These are phyloP conservation scores for Hymenoscyphus scutula DNA, from an alignment of 2,329 filamentous ascomycete genomes.

Conservation along the genomic window DNA sequence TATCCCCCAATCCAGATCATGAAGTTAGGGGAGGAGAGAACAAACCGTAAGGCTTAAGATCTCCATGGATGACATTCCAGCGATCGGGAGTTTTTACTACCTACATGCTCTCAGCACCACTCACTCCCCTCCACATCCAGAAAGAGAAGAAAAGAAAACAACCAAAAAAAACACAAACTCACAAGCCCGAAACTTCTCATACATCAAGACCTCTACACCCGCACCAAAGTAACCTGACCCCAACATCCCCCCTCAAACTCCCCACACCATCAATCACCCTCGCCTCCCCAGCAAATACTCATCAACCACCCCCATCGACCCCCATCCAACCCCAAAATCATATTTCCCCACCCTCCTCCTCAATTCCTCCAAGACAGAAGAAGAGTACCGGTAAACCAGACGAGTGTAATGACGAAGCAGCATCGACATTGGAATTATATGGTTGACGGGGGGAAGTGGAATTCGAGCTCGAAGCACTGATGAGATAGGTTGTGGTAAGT, in stretches of 20 bases:
- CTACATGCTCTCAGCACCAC: slow-evolving; percentile 6
- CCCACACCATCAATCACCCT: no score
- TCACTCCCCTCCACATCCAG: not conserved
- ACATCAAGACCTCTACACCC: slow-evolving; percentile 23
- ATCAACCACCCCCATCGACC: slow-evolving; percentile 8
- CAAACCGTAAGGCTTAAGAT: slow-evolving; percentile 23
- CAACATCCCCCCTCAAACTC: slow-evolving; percentile 17
- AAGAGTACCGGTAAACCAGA: not conserved
- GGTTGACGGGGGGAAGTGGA: no score
- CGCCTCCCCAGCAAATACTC: slow-evolving; percentile 14
- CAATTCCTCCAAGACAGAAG: not conserved
- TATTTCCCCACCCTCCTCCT: slow-evolving; percentile 21
- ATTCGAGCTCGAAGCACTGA: not conserved
- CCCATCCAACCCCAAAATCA: slow-evolving; percentile 10
- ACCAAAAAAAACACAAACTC: slow-evolving; percentile 4
- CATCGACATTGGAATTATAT: not conserved
- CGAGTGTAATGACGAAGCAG: no score
- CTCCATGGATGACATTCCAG: slow-evolving; percentile 20
- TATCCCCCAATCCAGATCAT: not conserved
- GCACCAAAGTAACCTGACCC: slow-evolving; percentile 17
- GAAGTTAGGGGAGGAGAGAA: not conserved
- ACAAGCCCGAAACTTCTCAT: slow-evolving; percentile 21
- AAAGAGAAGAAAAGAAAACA: no score
- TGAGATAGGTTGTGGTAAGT: not conserved
- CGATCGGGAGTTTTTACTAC: slow-evolving; percentile 16